Evolutionary conservation across 495 filamentous ascomycete species (phyloP).

Genomic region (Penicillium bovifimosum): DNA sequence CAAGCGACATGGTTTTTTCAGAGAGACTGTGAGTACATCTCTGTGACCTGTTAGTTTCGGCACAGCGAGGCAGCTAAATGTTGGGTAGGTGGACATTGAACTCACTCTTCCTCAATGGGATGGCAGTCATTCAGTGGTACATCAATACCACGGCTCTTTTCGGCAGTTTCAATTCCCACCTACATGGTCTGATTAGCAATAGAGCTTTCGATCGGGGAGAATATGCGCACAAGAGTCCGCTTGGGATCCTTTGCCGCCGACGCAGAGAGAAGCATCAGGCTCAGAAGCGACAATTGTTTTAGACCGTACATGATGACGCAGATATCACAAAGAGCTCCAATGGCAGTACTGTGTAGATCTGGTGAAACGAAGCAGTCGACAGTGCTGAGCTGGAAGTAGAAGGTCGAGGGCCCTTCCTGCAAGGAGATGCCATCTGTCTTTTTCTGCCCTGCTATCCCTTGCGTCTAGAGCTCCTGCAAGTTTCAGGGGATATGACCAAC

Average conservation of each 20-base stretch:
- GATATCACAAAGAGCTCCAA: not conserved
- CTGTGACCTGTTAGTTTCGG: constrained; percentile 6
- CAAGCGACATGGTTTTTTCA: constrained; percentile 21
- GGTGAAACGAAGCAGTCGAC: not conserved
- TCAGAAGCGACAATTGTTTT: constrained; percentile 19
- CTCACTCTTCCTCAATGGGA: constrained; percentile 24
- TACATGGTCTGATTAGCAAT: constrained; percentile 1
- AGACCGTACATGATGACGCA: constrained; percentile 22
- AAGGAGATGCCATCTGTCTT: constrained; percentile 1
- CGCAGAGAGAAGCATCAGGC: constrained; percentile 22
- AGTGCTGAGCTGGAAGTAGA: not conserved
- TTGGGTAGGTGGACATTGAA: not conserved
- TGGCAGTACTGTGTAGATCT: not conserved
- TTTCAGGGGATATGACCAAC: not conserved
- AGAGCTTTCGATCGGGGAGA: not conserved
- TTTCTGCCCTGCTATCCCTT: constrained; percentile 1
- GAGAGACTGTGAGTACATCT: constrained; percentile 19
- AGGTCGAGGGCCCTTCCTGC: not conserved
- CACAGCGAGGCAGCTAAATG: no score
- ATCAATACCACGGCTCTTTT: constrained; percentile 16
- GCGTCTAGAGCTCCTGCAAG: constrained; percentile 1
- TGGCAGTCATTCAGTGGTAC: constrained; percentile 23
- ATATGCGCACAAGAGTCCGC: constrained; percentile 12
- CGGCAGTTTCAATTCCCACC: constrained; percentile 24
- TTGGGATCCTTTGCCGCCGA: constrained; percentile 12